Base-by-base conservation (phyloP, 2,329 filamentous ascomycete genomes). In the Paraconiothyrium brasiliense region DNA sequence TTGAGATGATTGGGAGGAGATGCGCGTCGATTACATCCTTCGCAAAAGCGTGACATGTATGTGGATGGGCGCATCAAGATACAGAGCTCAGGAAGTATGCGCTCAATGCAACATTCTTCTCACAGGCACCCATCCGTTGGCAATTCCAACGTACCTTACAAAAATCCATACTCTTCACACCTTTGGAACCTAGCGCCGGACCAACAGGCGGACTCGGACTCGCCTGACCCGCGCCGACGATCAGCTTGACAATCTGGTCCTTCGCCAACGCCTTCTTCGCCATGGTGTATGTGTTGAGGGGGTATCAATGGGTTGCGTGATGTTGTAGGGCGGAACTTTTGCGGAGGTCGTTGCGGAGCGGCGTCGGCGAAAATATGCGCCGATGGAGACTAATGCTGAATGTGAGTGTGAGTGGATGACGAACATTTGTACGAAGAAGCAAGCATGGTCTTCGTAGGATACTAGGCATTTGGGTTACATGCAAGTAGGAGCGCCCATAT, bases 111-210 rank as follows among this genome's bases (percentile, higher is more conserved):
- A 37, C 10, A 37, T 11, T 3, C 3, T 9, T 14, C 35, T 37
- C 35, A 37, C 10, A 37, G 14, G 11, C 35, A 10, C 10, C 35
- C 10, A 37, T 37, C 20, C 7, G 41, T 14, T 2, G 47, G 4
- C 34, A 34, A 32, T 32, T 1, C 27, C 27, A 34, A 57, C 76
- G 60, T 78, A 97, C 94, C 87, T 98, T 98, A 89, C 95, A 98
- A 80, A 98, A 99, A 82, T 99, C 95, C 90, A 99, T 99, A 61
- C 92, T 96, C 85, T 99, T 99, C 65, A 99, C 92, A 85, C 95
- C 95, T 84, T 97, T 98, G 79, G 90, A 94, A 82, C 95, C 95
- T 68, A 99, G 87, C 57, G 95, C 95, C 61, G 95, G 95, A 84
- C 95, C 95, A 74, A 99, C 94, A 4, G 95, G 95, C 37, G 95